Base-by-base conservation (phyloP, 163 green algal genomes). In the Prototheca wickerhamii region DNA sequence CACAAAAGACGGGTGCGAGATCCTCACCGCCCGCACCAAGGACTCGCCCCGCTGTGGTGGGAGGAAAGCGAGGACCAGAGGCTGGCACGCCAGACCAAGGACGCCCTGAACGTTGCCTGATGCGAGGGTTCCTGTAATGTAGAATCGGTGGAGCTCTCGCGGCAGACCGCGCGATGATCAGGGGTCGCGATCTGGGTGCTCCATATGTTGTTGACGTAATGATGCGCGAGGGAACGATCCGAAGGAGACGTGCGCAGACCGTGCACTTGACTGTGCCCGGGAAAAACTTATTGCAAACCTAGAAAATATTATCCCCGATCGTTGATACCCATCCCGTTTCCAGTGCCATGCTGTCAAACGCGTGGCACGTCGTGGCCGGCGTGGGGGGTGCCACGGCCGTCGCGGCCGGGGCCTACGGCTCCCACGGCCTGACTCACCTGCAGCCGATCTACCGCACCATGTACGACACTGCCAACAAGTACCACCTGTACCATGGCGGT, bases 21-120 rank as follows among this genome's bases (percentile, higher is more conserved):
- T 95, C 28, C 72, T 98, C 0, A 98, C 92, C 2, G 77, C 76
- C 33, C 79, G 91, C 10, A 67, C 93, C 46, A 71, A 84, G 0
- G 82, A 55, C 7, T 96, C 90, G 32, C 90, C 88, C 82, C 82
- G 29, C 72, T 95, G 46, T 95, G 81, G 76, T 93, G 85, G 84
- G 77, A 92, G 64, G 30, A 69, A n/a, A n/a, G n/a, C 55, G 30
- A 62, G 33, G 56, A 43, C 8, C 26, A 34, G 21, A 54, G 46
- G 5, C 46, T 30, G 23, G 46, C 46, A 54, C 15, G 12, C 46
- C n/a, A 54, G 20, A 54, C 37, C 10, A 15, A 15, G 37, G 10
- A 44, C 10, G 37, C 15, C 37, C 37, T 44, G 37, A 21, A 10
- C 37, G 37, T 44, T 44, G 10, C 10, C 10, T 10, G 15, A 10